Evolutionary conservation across 768 basidiomycete species (phyloP).

Genomic region (Thelephora ganbajun): DNA sequence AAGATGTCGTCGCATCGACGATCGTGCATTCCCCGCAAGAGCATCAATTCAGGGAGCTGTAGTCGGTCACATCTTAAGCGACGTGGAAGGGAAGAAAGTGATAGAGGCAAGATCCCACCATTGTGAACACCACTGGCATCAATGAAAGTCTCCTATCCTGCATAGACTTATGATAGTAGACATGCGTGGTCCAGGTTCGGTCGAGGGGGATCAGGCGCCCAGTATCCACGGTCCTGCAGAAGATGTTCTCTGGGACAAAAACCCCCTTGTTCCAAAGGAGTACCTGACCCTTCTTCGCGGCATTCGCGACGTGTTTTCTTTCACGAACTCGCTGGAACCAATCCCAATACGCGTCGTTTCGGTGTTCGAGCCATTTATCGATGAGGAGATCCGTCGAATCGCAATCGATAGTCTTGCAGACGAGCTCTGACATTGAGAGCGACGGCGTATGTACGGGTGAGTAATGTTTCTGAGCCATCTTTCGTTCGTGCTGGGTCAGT

Average conservation of each 20-base stretch:
- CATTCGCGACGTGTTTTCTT: conserved; percentile 41
- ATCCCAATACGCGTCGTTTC: conserved; percentile 61
- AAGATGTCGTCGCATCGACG: conserved; percentile 66
- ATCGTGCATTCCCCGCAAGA: conserved; percentile 71
- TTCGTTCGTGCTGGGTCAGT: not conserved
- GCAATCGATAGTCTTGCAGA: conserved; percentile 66
- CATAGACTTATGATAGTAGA: conserved; percentile 68
- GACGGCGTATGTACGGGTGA: conserved; percentile 52
- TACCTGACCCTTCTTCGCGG: conserved; percentile 24
- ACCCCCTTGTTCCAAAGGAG: conserved; percentile 49
- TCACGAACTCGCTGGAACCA: conserved; percentile 65
- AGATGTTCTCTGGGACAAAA: conserved; percentile 68
- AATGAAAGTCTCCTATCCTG: conserved; percentile 57
- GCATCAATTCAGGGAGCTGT: conserved; percentile 68
- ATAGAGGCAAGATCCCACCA: conserved; percentile 30
- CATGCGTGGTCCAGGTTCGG: conserved; percentile 71
- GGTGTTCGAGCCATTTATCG: conserved; percentile 75
- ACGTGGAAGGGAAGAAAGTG: not conserved
- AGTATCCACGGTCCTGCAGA: conserved; percentile 68
- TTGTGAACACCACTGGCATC: conserved; percentile 73
- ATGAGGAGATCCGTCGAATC: conserved; percentile 67
- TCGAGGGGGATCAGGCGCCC: conserved; percentile 67
- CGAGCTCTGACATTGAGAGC: conserved; percentile 65
- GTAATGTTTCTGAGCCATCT: conserved; percentile 23
- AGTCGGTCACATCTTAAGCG: not conserved